Conservation (phyloP, 2,329 filamentous ascomycete species). For the Fusarium tupiense region DNA sequence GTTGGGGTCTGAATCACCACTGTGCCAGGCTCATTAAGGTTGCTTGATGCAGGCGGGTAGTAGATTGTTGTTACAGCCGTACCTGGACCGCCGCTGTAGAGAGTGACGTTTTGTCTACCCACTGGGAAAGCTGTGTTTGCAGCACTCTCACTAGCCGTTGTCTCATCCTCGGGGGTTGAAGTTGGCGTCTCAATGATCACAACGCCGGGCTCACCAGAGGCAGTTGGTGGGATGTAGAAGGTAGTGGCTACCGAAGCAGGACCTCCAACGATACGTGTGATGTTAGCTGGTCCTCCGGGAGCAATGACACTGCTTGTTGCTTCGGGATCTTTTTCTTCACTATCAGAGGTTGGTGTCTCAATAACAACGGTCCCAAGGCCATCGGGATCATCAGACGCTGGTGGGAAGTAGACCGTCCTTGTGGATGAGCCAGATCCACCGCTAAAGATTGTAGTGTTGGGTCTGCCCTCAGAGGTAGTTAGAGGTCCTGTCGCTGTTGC, state of each 20-base stretch:
- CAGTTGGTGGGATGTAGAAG: slow-evolving; percentile 1
- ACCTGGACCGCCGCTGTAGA: slow-evolving; percentile 1
- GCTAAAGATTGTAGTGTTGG: neutral
- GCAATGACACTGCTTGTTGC: neutral
- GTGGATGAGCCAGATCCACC: neutral
- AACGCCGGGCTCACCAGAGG: neutral
- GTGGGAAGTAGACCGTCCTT: neutral
- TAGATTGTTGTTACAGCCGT: slow-evolving; percentile 4
- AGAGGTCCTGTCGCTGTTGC: neutral
- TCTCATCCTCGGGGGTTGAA: neutral
- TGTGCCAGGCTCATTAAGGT: neutral
- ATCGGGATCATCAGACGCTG: neutral
- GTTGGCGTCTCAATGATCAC: slow-evolving; percentile 12
- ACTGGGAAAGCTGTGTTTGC: neutral
- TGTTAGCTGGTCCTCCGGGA: neutral
- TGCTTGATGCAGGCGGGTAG: neutral
- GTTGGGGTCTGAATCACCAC: slow-evolving; percentile 14
- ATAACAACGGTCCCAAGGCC: slow-evolving; percentile 1
- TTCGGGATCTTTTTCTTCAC: neutral
- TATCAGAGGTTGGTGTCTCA: neutral
- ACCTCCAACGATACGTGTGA: neutral
- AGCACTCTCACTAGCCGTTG: no score
- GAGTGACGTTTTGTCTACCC: neutral
- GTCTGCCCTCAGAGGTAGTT: neutral
- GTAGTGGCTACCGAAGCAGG: neutral